phyloP scores from a whole-genome alignment of 2,329 filamentous ascomycete species.

The Aureobasidium sp. region DNA sequence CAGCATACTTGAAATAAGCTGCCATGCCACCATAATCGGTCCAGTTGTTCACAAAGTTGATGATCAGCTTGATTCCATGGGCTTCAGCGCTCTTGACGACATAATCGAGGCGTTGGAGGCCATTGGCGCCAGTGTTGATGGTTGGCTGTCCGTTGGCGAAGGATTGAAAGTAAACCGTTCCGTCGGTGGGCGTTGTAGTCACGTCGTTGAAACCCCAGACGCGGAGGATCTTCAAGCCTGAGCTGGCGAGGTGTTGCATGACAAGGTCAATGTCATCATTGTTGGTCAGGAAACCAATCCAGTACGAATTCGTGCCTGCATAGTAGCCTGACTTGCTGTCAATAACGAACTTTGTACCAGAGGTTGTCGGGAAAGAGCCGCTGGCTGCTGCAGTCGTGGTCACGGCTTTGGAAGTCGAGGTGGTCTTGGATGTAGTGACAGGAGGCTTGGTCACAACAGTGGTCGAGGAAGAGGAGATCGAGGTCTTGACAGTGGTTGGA shows the following conservation, averaged over 20 bases:
- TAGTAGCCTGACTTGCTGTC: slow-evolving; percentile 43
- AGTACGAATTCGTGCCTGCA: slow-evolving; percentile 51
- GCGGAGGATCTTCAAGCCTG: slow-evolving; percentile 45
- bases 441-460: slow-evolving; percentile 5
- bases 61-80: slow-evolving; percentile 56
- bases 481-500: neutral
- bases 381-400: slow-evolving; percentile 4
- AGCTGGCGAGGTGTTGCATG: neutral
- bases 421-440: neutral
- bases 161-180: slow-evolving; percentile 38
- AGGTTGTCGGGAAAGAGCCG: slow-evolving; percentile 17
- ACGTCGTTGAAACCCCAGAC: slow-evolving; percentile 60
- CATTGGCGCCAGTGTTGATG: slow-evolving; percentile 58
- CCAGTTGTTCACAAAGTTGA: slow-evolving; percentile 65
- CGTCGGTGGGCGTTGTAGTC: slow-evolving; percentile 33
- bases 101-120: slow-evolving; percentile 58
- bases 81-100: slow-evolving; percentile 55
- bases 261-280: slow-evolving; percentile 49
- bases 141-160: slow-evolving; percentile 45
- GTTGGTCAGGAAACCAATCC: slow-evolving; percentile 47
- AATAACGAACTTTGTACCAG: slow-evolving; percentile 32
- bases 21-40: slow-evolving; percentile 54
- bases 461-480: neutral
- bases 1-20: slow-evolving; percentile 51
- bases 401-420: neutral